phyloP scores from a whole-genome alignment of 768 basidiomycete species.

The Suillus clintonianus region DNA sequence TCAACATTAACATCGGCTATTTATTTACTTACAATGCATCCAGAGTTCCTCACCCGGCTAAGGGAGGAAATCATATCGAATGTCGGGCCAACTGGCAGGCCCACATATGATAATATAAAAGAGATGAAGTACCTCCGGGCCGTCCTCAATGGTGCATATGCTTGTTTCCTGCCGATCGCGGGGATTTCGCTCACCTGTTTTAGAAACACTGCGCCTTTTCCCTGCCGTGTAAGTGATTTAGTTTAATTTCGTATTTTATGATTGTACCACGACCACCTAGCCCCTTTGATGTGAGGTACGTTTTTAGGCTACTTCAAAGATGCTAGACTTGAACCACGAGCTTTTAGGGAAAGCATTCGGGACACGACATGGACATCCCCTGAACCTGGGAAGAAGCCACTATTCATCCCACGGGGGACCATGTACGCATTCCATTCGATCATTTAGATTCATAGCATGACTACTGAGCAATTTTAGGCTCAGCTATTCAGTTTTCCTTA shows the following conservation, averaged over 20 bases:
- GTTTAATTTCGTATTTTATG: background rate
- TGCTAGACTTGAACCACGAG: background rate
- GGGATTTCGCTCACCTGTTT: background rate
- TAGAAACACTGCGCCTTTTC: slow-evolving; percentile 36
- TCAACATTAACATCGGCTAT: slow-evolving; percentile 44
- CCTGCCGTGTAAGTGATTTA: slow-evolving; percentile 29
- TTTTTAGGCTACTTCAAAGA: background rate
- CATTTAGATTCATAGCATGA: background rate
- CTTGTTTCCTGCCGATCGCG: background rate
- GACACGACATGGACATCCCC: slow-evolving; percentile 28
- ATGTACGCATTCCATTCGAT: slow-evolving; percentile 13
- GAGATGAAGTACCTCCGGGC: slow-evolving; percentile 47
- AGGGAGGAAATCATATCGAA: slow-evolving; percentile 43
- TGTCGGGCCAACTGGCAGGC: slow-evolving; percentile 37
- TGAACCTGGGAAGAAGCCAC: slow-evolving; percentile 23
- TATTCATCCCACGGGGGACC: slow-evolving; percentile 28
- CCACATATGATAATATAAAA: slow-evolving; percentile 42
- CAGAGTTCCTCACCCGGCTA: slow-evolving; percentile 38
- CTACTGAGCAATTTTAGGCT: slow-evolving; percentile 17
- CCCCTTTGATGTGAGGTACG: slow-evolving; percentile 36
- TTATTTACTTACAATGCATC: slow-evolving; percentile 50
- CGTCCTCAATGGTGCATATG: slow-evolving; percentile 43
- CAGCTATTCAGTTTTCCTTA: slow-evolving; percentile 27
- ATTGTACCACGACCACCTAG: slow-evolving; percentile 14
- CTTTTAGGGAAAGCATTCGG: slow-evolving; percentile 19